Evolutionary conservation across 768 basidiomycete genomes (phyloP), one percentile per base, ranked within the genome.

Genomic region (Tubosaeta sp.): DNA sequence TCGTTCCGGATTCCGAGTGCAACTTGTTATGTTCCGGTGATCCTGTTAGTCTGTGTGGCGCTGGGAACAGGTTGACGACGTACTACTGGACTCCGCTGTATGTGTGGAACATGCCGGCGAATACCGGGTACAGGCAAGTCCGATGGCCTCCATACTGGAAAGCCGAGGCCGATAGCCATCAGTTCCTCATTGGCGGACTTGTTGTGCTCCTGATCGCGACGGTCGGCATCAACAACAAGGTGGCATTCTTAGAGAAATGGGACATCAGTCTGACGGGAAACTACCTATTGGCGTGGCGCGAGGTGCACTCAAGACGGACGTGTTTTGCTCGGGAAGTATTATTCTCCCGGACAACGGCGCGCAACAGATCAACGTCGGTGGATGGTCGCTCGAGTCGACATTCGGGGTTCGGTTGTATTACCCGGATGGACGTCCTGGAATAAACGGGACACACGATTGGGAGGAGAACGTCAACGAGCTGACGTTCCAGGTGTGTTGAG

Each of bases 401-500:
- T 85, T 71, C 46, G 89, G 89, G 36, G 72, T 91, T 24, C 77
- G 89, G 24, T 65, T 91, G 13, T 90, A 87, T 53, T 80, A 80
- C 0, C 89, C 89, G 1, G 76, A 84, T 58, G 89, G 89, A 22
- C 69, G 62, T 2, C 68, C 77, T 5, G 89, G 89, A 1, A 78
- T 82, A 22, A 87, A 87, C 55, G 80, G 81, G 7, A 89, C 86
- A 4, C 83, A 81, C 48, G 85, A 90, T 57, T 91, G 89, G 89
- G 78, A 90, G 65, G 88, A 90, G 64, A 80, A 90, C 56, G 71
- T 70, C 34, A 53, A 77, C 0, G 73, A 76, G 30, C 71, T 90
- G 2, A 55, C 68, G 3, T 73, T 90, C 21, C 87, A 89, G 76
- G 84, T 84, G 40, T 27, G 70, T 61, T 19, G 1, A 19, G 25